These are phyloP conservation scores for Lathyrus oleraceus DNA, from an alignment of 306 rosid genomes.

Conservation along the genomic window DNA sequence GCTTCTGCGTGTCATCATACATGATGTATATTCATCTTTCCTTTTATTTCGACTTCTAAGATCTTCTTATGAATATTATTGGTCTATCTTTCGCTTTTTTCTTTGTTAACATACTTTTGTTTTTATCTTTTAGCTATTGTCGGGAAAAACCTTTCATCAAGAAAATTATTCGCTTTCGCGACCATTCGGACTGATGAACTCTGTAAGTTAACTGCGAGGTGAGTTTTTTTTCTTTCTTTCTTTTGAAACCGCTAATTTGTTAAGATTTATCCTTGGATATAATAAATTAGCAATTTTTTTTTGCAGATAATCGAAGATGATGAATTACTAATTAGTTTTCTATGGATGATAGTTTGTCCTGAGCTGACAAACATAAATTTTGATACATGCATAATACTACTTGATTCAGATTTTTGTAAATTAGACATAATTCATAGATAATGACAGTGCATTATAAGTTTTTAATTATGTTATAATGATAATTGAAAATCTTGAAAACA, in stretches of 20 bases:
- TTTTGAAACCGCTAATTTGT: constrained; percentile 21
- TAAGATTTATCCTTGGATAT: constrained; percentile 2
- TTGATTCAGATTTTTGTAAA: constrained; percentile 11
- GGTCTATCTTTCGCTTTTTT: constrained; percentile 18
- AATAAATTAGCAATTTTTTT: constrained; percentile 5
- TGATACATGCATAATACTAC: constrained; percentile 22
- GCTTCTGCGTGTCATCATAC: constrained; percentile 71
- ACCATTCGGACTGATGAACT: constrained; percentile 64
- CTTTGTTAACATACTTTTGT: not conserved
- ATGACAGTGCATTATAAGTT: not conserved
- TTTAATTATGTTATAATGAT: not conserved
- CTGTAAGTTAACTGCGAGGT: constrained; percentile 31
- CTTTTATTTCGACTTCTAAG: not conserved
- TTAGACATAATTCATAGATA: not conserved
- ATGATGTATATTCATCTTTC: constrained; percentile 57
- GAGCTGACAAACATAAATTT: constrained; percentile 20
- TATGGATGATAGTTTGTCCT: too few relatives aligned
- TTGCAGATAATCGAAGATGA: constrained; percentile 26
- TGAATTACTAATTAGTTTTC: not conserved
- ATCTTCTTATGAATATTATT: constrained; percentile 16
- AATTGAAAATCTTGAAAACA: not conserved
- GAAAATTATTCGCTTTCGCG: constrained; percentile 61
- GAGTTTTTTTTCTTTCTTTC: constrained; percentile 33
- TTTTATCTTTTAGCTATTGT: constrained; percentile 47
- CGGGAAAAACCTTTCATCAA: constrained; percentile 72